phyloP scores from a whole-genome alignment of 257 asterid species.

The Solanum sitiens region DNA sequence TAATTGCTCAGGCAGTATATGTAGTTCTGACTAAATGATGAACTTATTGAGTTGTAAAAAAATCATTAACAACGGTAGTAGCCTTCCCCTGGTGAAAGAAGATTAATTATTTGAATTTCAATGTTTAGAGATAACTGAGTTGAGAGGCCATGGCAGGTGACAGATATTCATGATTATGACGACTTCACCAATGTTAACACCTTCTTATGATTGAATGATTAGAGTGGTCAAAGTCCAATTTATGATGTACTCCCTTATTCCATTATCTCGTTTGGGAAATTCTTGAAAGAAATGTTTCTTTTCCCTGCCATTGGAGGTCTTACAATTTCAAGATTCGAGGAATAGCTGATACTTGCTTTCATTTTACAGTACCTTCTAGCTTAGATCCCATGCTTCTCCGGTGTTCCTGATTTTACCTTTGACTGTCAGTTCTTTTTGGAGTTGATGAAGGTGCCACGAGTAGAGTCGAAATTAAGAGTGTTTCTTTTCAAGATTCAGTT shows the following conservation, averaged over 20 bases:
- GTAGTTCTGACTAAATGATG: not conserved
- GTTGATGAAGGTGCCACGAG: constrained; percentile 99
- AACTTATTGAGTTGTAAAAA: not conserved
- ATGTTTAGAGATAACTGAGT: not conserved
- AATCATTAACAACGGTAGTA: not conserved
- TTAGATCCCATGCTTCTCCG: not conserved
- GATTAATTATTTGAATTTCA: not conserved
- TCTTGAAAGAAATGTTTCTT: not conserved
- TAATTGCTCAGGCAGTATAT: not conserved
- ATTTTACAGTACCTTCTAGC: not conserved
- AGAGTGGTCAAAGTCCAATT: not conserved
- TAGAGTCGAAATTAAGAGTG: constrained; percentile 86
- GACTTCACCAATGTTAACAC: not conserved
- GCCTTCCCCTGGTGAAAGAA: not conserved
- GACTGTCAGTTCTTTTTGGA: constrained; percentile 86
- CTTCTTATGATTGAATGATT: not conserved
- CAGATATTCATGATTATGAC: not conserved
- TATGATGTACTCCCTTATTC: not conserved
- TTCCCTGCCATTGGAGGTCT: not conserved
- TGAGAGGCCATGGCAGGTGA: not conserved
- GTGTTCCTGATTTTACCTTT: constrained; percentile 8
- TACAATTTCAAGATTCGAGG: not conserved
- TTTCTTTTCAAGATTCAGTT: constrained; percentile 93
- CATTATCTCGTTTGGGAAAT: not conserved
- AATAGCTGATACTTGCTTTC: not conserved